Evolutionary conservation across 495 filamentous ascomycete species (phyloP).

Genomic region (Diplogelasinospora grovesii): DNA sequence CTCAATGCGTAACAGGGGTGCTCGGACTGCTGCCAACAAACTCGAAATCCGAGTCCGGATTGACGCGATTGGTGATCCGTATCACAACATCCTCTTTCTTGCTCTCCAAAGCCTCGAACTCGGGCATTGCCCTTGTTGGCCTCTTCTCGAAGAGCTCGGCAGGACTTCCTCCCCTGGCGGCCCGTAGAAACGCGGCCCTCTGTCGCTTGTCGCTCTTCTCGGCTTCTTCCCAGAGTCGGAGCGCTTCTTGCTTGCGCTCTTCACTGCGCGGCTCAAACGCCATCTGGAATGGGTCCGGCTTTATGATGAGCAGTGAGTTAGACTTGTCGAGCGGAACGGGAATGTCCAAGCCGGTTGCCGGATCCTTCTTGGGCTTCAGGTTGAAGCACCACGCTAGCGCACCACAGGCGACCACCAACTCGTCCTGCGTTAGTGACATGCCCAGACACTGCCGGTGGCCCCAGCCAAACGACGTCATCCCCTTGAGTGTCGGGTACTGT

Average conservation of each 20-base stretch:
- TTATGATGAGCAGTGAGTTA: conserved; percentile 38
- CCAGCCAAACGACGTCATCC: conserved; percentile 49
- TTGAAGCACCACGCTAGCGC: conserved; percentile 44
- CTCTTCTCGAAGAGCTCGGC: no score
- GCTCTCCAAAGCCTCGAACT: background rate
- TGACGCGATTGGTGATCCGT: conserved; percentile 7
- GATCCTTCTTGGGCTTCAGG: conserved; percentile 31
- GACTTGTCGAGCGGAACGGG: conserved; percentile 36
- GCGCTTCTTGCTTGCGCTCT: conserved; percentile 21
- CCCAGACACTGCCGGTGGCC: conserved; percentile 57
- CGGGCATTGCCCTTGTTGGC: background rate
- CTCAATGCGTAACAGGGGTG: no score
- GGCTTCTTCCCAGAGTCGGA: conserved; percentile 18
- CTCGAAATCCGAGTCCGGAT: conserved; percentile 4
- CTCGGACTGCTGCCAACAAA: no score
- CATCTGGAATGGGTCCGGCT: conserved; percentile 38
- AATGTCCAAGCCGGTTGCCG: conserved; percentile 24
- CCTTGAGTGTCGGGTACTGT: conserved; percentile 38
- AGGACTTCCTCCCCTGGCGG: conserved; percentile 1
- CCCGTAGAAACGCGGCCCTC: conserved; percentile 21
- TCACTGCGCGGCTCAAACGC: conserved; percentile 33
- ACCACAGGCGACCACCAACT: conserved; percentile 38
- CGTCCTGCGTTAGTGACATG: conserved; percentile 40
- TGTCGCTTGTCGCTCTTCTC: conserved; percentile 17
- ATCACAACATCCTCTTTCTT: conserved; percentile 9